Conservation (phyloP, 257 asterid genomes). For the Solanum clarkiae region DNA sequence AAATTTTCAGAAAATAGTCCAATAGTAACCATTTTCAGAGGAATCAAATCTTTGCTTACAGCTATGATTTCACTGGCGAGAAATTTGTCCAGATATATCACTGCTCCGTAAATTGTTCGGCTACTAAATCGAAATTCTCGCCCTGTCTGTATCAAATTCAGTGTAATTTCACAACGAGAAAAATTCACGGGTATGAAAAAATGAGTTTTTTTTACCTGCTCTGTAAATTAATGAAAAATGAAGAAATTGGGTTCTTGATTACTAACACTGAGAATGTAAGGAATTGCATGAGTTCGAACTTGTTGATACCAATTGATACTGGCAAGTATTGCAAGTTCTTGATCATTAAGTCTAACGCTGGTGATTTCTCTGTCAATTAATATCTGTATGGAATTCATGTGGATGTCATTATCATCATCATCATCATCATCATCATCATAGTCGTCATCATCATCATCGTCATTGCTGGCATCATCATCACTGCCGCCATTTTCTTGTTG, state of each 20-base stretch:
- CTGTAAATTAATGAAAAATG: not conserved
- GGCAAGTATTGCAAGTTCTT: not conserved
- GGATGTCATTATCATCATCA: not conserved
- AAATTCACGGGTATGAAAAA: no score
- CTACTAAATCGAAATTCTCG: slow-evolving; percentile 24
- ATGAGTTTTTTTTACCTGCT: slow-evolving; percentile 1
- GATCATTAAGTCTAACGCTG: not conserved
- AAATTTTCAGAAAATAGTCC: not conserved
- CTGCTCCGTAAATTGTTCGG: slow-evolving; percentile 40
- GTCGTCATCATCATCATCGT: not conserved
- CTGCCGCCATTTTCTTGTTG: not conserved
- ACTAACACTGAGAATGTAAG: slow-evolving; percentile 30
- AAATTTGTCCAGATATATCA: slow-evolving; percentile 40
- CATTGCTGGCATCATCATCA: not conserved
- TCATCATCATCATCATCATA: not conserved
- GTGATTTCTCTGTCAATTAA: not conserved
- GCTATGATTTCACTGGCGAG: slow-evolving; percentile 31
- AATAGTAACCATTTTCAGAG: not conserved
- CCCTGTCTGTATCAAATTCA: slow-evolving; percentile 22
- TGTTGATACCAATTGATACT: slow-evolving; percentile 13
- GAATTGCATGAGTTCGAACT: slow-evolving; percentile 41
- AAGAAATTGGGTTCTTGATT: not conserved
- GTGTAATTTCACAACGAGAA: not conserved
- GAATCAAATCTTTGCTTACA: slow-evolving; percentile 17
- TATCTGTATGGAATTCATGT: not conserved